phyloP scores from a whole-genome alignment of 2,329 filamentous ascomycete genomes.

The Phaeomoniella chlamydospora region DNA sequence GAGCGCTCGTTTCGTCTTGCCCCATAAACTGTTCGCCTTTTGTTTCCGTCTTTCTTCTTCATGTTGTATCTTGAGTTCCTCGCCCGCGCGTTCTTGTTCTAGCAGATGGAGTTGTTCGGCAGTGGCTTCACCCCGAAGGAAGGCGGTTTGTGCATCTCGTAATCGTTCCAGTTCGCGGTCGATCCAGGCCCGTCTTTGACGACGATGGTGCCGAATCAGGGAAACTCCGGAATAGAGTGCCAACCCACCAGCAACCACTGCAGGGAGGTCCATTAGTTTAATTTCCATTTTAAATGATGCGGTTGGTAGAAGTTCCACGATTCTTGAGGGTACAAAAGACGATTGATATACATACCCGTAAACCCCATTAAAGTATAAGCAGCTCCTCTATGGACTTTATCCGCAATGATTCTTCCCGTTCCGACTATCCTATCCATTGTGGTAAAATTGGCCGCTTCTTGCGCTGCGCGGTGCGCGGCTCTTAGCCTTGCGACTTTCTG shows the following conservation, averaged over 20 bases:
- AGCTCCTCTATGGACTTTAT: slow-evolving; percentile 45
- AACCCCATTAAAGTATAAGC: slow-evolving; percentile 46
- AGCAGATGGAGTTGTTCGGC: slow-evolving; percentile 26
- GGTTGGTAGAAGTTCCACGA: neutral
- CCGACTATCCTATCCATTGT: slow-evolving; percentile 39
- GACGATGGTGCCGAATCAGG: slow-evolving; percentile 53
- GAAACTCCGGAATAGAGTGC: slow-evolving; percentile 51
- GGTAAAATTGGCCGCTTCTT: slow-evolving; percentile 43
- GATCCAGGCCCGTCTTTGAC: slow-evolving; percentile 48
- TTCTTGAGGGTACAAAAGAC: neutral
- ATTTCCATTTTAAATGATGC: too few relatives aligned
- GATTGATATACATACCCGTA: slow-evolving; percentile 30
- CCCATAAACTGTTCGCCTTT: slow-evolving; percentile 15
- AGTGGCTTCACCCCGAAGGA: slow-evolving; percentile 22
- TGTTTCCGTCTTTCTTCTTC: slow-evolving; percentile 23
- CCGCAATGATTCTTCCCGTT: slow-evolving; percentile 40
- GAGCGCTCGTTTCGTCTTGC: slow-evolving; percentile 8
- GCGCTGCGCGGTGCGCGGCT: slow-evolving; percentile 52
- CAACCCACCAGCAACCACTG: neutral
- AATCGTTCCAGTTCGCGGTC: slow-evolving; percentile 29
- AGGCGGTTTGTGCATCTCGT: slow-evolving; percentile 26
- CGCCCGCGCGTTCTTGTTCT: slow-evolving; percentile 27
- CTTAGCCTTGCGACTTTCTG: slow-evolving; percentile 56
- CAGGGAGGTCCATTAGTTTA: neutral
- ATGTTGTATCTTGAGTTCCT: slow-evolving; percentile 25